Base-by-base conservation (phyloP, 371 early-diverging fungal genomes). In the Rhizopus microsporus region DNA sequence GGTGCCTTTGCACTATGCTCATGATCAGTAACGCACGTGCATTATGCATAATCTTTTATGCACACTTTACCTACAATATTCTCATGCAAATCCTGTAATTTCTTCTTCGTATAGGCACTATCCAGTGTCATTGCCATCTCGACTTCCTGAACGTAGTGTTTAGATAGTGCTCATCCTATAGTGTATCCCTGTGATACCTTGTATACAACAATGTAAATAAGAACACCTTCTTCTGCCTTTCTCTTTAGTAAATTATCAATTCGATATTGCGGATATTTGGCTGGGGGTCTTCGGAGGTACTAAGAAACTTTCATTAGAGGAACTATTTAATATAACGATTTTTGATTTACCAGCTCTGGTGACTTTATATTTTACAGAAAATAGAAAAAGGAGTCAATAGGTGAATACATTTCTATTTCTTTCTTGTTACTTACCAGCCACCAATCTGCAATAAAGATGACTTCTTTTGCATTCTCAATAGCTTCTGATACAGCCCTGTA, bases 381-480 rank as follows among this genome's bases (percentile, higher is more conserved):
- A 44, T 5, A 50, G 16, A 32, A 45, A 43, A 32, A 17, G n/a
- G 15, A 40, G 30, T 33, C 33, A 9, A 13, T 15, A 30, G 29
- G 7, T 4, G 23, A 23, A 23, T 2, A 23, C 23, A 2, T 23
- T 15, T 23, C 8, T 29, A 23, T 35, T 30, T 16, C 29, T 48
- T 13, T 48, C 38, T 10, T 33, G 10, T 16, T 7, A 62, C 65
- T 73, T 76, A 85, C 86, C 77, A 93, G 74, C 92, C 95, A 96
- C 97, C 97, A 97, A 70, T 93, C 97, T 32, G 82, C 84, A 62
- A 95, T 94, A 64, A 88, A 94, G 45, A 95, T 88, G 48, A 77
- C 79, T 44, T 82, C 78, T 44, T 81, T 81, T 23, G 96, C 95
- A 39, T 75, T 75, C 54, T 83, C 77, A 62, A 95, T 78, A 31